Percentiles rank a stretch among this genome's conserved stretches.
These are phyloP conservation scores for Davidsoniella virescens DNA, from an alignment of 2,329 filamentous ascomycete species.

Conservation along the genomic window DNA sequence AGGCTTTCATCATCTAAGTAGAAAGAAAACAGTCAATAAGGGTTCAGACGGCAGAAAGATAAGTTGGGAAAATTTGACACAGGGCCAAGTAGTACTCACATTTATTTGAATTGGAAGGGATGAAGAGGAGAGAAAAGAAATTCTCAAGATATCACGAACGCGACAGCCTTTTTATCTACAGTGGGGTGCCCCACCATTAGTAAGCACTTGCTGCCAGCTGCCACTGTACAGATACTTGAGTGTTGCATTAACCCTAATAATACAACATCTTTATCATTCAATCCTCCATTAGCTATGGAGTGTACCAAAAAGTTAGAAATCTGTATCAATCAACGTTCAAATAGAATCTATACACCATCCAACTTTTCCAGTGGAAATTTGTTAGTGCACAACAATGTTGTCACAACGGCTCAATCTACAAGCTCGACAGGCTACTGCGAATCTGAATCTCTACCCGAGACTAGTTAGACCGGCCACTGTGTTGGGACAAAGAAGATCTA, in stretches of 20 bases:
- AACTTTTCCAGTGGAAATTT: too few species aligned
- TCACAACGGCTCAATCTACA: neutral
- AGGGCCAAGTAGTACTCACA: constrained; percentile 42
- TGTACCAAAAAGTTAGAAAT: too few species aligned
- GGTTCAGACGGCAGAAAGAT: constrained; percentile 1
- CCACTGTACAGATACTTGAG: neutral
- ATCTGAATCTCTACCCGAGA: neutral
- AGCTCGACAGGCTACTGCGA: neutral
- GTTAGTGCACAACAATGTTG: neutral
- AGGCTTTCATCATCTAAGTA: constrained; percentile 96
- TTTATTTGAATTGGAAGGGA: constrained; percentile 99
- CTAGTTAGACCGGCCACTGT: neutral
- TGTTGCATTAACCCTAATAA: constrained; percentile 3
- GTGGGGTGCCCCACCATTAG: constrained; percentile 6
- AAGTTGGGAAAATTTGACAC: constrained; percentile 13
- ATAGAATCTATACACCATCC: neutral
- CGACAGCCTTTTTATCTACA: constrained; percentile 1
- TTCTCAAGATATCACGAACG: constrained; percentile 18
- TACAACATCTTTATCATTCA: neutral
- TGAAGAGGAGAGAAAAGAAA: constrained; percentile 40
- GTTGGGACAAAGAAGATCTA: neutral
- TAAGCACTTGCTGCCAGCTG: constrained; percentile 4
- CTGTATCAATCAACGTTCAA: neutral
- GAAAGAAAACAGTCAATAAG: constrained; percentile 19
- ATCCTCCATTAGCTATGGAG: too few species aligned